Evolutionary conservation across 768 basidiomycete genomes (phyloP), one percentile per base, ranked within the genome.

Genomic region (Leccinum rimulosum): DNA sequence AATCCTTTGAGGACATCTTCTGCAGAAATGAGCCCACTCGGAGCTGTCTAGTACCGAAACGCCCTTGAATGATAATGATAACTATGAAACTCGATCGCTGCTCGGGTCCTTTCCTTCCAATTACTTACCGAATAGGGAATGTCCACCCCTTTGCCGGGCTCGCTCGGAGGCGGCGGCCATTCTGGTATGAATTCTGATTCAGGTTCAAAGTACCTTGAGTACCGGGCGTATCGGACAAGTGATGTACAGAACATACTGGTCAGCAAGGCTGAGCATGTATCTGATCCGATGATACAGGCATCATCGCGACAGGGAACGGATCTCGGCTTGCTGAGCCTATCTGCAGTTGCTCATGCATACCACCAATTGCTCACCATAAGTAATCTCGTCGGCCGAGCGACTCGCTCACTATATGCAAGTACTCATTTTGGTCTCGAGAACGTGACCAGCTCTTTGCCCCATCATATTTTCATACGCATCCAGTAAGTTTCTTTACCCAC

Each of bases 1-100:
- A 71, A 66, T 87, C 86, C 66, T 77, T 80, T 19, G 77, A 76
- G 15, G 78, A 72, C 76, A 75, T 76, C 17, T 35, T 45, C 22
- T 17, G 35, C 9, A 19, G 52, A 43, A 15, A 14, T 3, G 54
- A 57, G 31, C 52, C n/a, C 25, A 19, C 25, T 25, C 25, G 25
- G 52, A 19, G 31, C 31, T 33, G 17, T 10, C 22, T 22, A 15
- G 54, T 25, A 19, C 30, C 50, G 50, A 51, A 30, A 33, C n/a
- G 31, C 31, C 31, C 47, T 35, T 35, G 33, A 33, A 33, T 33
- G 33, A 12, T 33, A 14, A 48, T 28, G 27, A 10, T 50, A 27
- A 14, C 22, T 43, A 14, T 40, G 52, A 35, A 52, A 35, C 51
- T 35, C 31, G 50, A 51, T 35, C 50, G 11, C 15, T 49, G 10